Percentiles rank a stretch among this genome's conserved stretches.
These are phyloP conservation scores for Candida sanyaensis DNA, from an alignment of 1,139 yeast species.

Conservation along the genomic window DNA sequence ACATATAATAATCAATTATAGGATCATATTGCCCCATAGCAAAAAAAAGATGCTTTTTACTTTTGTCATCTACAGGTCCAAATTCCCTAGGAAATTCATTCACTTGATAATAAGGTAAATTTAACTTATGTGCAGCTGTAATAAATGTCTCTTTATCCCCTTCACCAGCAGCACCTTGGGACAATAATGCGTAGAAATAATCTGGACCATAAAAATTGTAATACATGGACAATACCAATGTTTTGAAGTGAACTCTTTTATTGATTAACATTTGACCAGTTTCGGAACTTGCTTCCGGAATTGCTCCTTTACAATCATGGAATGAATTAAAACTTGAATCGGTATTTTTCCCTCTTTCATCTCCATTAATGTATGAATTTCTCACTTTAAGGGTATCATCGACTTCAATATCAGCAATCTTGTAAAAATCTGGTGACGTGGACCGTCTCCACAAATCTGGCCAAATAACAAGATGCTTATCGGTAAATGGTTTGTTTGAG, in stretches of 20 bases:
- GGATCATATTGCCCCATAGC: conserved; percentile 46
- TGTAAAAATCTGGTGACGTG: conserved; percentile 36
- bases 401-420: conserved; percentile 28
- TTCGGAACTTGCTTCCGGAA: conserved; percentile 63
- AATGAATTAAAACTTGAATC: conserved; percentile 19
- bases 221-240: conserved; percentile 54
- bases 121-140: conserved; percentile 57
- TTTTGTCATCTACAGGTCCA: conserved; percentile 26
- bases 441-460: conserved; percentile 45
- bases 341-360: conserved; percentile 22
- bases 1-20: conserved; percentile 32
- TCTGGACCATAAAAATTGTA: conserved; percentile 58
- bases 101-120: conserved; percentile 56
- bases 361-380: conserved; percentile 30
- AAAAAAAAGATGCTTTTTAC: conserved; percentile 27
- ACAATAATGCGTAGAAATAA: conserved; percentile 52
- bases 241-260: conserved; percentile 49
- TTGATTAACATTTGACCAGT: conserved; percentile 60
- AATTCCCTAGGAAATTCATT: conserved; percentile 41
- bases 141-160: conserved; percentile 67
- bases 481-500: conserved; percentile 30
- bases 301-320: conserved; percentile 57
- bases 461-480: conserved; percentile 34
- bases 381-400: conserved; percentile 22
- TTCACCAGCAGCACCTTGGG: conserved; percentile 63